Conservation (phyloP, 495 filamentous ascomycete genomes). For the Rusavskia elegans region DNA sequence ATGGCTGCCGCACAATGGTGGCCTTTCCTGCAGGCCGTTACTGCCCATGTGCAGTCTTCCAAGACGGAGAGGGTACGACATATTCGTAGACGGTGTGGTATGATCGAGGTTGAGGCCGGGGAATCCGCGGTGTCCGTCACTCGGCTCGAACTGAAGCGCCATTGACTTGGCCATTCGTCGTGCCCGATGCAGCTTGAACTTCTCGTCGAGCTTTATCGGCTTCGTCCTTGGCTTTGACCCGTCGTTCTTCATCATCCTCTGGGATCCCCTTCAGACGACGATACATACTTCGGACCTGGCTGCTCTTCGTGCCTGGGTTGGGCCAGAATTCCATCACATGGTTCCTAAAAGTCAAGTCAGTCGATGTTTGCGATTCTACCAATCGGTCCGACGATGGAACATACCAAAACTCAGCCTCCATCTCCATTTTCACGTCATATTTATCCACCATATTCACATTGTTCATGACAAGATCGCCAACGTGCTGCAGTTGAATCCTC, state of each 20-base stretch:
- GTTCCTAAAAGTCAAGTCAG: slow-evolving; percentile 18
- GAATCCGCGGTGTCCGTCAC: no score
- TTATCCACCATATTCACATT: slow-evolving; percentile 18
- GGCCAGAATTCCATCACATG: slow-evolving; percentile 35
- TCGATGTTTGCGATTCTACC: no score
- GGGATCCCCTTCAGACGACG: slow-evolving; percentile 14
- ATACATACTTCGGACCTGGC: slow-evolving; percentile 33
- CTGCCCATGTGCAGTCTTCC: background rate
- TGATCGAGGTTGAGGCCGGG: background rate
- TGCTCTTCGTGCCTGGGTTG: slow-evolving; percentile 29
- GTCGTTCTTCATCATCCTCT: background rate
- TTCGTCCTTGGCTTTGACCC: background rate
- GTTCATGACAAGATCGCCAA: slow-evolving; percentile 31
- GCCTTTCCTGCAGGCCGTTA: background rate
- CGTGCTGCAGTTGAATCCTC: slow-evolving; percentile 28
- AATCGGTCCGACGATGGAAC: slow-evolving; percentile 2
- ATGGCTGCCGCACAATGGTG: background rate
- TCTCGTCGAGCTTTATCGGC: slow-evolving; percentile 1
- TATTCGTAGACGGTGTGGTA: no score
- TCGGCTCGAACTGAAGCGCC: background rate
- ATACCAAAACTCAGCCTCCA: slow-evolving; percentile 34
- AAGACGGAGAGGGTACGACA: background rate
- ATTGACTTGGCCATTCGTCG: background rate
- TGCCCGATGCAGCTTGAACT: background rate
- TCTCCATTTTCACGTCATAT: slow-evolving; percentile 7